phyloP scores from a whole-genome alignment of 75 land plant genomes.

The Selaginella tamariscina region DNA sequence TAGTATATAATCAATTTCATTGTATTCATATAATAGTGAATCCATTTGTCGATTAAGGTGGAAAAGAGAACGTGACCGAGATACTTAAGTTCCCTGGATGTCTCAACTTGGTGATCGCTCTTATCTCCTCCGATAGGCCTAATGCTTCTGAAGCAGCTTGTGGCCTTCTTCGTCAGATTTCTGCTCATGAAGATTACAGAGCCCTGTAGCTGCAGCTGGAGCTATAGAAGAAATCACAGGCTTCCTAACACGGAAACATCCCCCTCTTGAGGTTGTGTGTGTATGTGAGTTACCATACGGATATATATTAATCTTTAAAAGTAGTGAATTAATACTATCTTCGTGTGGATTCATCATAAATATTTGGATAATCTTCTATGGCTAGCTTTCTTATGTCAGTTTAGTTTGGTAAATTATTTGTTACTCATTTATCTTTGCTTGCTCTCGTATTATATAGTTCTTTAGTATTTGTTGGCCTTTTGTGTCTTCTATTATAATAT shows the following conservation, averaged over 20 bases:
- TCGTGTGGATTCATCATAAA: no score
- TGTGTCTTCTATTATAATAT: no score
- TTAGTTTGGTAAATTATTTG: no score
- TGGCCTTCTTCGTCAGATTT: constrained; percentile 54
- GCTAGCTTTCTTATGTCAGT: no score
- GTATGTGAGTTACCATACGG: no score
- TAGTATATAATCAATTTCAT: no score
- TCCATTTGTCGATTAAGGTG: no score
- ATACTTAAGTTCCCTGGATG: constrained; percentile 57
- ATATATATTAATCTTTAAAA: no score
- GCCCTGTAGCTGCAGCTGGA: constrained; percentile 48
- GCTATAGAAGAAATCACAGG: constrained; percentile 68
- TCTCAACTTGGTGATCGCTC: constrained; percentile 45
- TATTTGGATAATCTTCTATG: no score
- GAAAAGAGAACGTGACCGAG: constrained; percentile 39
- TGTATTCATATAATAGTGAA: no score
- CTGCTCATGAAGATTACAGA: constrained; percentile 40
- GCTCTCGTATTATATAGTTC: neutral
- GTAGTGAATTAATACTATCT: no score
- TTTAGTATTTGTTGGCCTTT: neutral
- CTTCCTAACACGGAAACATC: constrained; percentile 36
- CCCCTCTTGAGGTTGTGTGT: constrained; percentile 37
- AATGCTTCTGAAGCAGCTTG: constrained; percentile 68
- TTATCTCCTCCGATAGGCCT: constrained; percentile 43
- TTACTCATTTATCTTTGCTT: no score